Evolutionary conservation across 139 green algal genomes (phyloP).

Genomic region (Diplosphaera chodatii): DNA sequence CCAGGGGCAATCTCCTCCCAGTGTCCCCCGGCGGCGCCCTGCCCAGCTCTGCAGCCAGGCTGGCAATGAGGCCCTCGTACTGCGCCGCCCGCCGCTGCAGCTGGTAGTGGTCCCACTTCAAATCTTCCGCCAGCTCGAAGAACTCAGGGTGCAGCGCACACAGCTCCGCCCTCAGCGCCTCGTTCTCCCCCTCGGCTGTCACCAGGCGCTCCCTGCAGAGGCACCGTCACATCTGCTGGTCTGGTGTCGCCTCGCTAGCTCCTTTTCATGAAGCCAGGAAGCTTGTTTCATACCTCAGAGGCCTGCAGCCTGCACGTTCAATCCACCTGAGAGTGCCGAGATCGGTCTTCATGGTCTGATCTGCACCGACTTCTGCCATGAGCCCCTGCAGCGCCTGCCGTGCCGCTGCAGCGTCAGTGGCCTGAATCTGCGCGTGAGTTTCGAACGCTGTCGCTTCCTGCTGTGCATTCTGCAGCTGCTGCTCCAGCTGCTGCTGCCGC

Average conservation of each 20-base stretch:
- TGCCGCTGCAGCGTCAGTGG: not conserved
- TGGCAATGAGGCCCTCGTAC: constrained; percentile 21
- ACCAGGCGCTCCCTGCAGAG: constrained; percentile 34
- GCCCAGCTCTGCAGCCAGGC: not conserved
- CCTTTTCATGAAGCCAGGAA: too few species aligned
- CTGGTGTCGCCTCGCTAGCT: too few species aligned
- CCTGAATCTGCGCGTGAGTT: not conserved
- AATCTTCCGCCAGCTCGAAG: constrained; percentile 71
- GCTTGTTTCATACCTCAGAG: too few species aligned
- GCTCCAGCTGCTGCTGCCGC: constrained; percentile 8
- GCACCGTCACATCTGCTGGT: too few species aligned
- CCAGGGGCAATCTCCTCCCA: too few species aligned
- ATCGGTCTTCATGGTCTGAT: not conserved
- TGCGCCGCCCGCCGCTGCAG: constrained; percentile 23
- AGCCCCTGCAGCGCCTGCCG: not conserved
- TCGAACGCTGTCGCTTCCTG: not conserved
- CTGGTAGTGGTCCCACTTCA: constrained; percentile 57
- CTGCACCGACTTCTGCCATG: not conserved
- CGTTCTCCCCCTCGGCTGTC: constrained; percentile 59
- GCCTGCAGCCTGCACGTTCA: too few species aligned
- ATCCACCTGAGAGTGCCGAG: not conserved
- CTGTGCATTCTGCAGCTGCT: constrained; percentile 1
- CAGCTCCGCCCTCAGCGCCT: constrained; percentile 63
- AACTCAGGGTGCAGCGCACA: constrained; percentile 69
- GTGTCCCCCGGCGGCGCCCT: too few species aligned